Evolutionary conservation across 2,329 filamentous ascomycete species (phyloP), one percentile per base, ranked within the genome.

Genomic region (Pestalotiopsis sp.): DNA sequence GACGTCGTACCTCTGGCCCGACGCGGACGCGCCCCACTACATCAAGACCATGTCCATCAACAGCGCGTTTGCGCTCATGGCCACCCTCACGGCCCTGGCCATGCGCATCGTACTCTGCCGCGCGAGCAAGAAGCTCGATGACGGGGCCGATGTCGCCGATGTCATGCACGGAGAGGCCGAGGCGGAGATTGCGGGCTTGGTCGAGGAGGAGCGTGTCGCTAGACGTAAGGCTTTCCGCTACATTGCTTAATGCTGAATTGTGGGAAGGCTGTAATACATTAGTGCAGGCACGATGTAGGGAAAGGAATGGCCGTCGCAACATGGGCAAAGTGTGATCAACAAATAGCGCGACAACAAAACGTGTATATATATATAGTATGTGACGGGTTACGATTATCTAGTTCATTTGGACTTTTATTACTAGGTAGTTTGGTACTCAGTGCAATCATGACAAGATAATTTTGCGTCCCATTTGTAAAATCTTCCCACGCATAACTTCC

Each of bases 1-100:
- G 74, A 80, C 80, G 4, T 78, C 80, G 4, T 82, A 82, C 68
- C 71, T 82, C 1, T 81, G 80, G 79, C 76, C 77, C 12, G 74
- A 75, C 31, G 74, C 68, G 9, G 76, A 78, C 62, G 77, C 73
- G 49, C 79, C 79, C 0, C 72, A 76, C 38, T 82, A 79, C 45
- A n/a, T 52, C 45, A 52, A 52, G 45, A n/a, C 45, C 17, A 52
- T 52, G 45, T 52, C 45, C 2, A 14, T 52, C 17, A 52, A 52
- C 20, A 52, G 45, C 20, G 13, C 45, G 4, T 52, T 52, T 52
- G 45, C 45, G 3, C 45, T 52, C 5, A 9, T 52, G 45, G 45
- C 45, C 17, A 52, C 20, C 2, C 17, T n/a, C 6, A 9, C 45
- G 0, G 45, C 45, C 5, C 7, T 52, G 17, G 6, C 9, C 14